A percentile compares a stretch with the other conserved stretches of the same genome.
Evolutionary conservation across 495 filamentous ascomycete species (phyloP).

Genomic region (Penicillium daleae): DNA sequence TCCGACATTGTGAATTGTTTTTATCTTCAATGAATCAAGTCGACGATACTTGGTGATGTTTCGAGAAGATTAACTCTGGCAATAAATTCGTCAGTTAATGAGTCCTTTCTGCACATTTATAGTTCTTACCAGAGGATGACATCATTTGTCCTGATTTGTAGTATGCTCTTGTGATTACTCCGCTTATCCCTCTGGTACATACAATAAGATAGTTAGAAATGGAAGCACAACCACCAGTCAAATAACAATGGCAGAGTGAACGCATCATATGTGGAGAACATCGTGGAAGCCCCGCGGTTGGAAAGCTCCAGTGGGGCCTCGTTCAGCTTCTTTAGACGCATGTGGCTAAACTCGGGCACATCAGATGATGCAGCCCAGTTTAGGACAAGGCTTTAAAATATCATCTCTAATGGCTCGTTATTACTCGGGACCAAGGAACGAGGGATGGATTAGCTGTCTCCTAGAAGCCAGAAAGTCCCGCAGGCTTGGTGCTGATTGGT

Average conservation of each 20-base stretch:
- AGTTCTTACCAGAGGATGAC: neutral
- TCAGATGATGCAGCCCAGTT: too few species aligned
- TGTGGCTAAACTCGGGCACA: too few species aligned
- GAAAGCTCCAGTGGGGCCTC: too few species aligned
- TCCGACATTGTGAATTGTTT: conserved; percentile 12
- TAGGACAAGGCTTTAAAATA: too few species aligned
- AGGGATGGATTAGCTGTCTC: neutral
- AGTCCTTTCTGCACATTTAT: too few species aligned
- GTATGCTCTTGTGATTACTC: neutral
- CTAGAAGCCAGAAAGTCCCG: too few species aligned
- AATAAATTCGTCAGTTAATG: too few species aligned
- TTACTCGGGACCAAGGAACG: neutral
- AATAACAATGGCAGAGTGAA: neutral
- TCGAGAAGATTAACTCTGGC: too few species aligned
- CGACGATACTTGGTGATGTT: too few species aligned
- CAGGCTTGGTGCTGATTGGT: too few species aligned
- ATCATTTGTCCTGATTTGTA: neutral
- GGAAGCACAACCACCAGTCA: neutral
- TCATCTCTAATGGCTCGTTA: neutral
- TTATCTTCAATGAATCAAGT: too few species aligned
- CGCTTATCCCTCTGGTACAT: neutral
- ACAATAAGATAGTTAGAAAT: neutral
- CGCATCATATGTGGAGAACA: neutral
- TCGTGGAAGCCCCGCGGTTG: neutral
- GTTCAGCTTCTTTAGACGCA: too few species aligned